Percentiles rank a stretch among this genome's conserved stretches.
These are phyloP conservation scores for Lactarius deliciosus DNA, from an alignment of 768 basidiomycete genomes.

Conservation along the genomic window DNA sequence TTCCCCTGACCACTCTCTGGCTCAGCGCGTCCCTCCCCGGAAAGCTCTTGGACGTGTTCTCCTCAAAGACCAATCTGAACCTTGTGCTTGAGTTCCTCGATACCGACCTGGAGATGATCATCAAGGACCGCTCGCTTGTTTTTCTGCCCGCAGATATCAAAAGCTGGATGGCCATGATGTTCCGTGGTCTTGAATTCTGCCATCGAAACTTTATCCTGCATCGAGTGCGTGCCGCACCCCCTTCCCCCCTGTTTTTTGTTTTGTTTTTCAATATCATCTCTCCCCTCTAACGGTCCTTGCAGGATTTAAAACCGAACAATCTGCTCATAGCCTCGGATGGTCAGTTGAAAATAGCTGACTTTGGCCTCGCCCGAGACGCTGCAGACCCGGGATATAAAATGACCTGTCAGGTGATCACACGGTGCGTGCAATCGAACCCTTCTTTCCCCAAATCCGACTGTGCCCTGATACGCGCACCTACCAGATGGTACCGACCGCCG, in stretches of 20 bases:
- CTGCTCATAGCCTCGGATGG: slow-evolving; percentile 90
- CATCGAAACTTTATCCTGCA: slow-evolving; percentile 94
- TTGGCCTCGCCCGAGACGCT: slow-evolving; percentile 95
- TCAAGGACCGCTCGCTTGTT: slow-evolving; percentile 88
- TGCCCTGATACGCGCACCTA: neutral
- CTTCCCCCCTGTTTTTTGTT: neutral
- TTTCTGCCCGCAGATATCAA: slow-evolving; percentile 97
- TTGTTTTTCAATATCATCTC: too few relatives aligned
- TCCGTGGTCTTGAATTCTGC: slow-evolving; percentile 97
- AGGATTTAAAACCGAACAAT: slow-evolving; percentile 99
- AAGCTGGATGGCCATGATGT: slow-evolving; percentile 98
- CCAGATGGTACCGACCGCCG: slow-evolving; percentile 96
- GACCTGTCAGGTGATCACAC: slow-evolving; percentile 97
- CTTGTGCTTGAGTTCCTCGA: slow-evolving; percentile 96
- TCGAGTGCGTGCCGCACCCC: slow-evolving; percentile 55
- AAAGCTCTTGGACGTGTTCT: slow-evolving; percentile 95
- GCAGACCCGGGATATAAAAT: slow-evolving; percentile 94
- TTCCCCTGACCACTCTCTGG: slow-evolving; percentile 3
- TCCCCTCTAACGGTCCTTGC: slow-evolving; percentile 5
- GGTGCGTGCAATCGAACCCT: slow-evolving; percentile 48
- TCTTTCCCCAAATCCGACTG: neutral
- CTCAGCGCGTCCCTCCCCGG: neutral
- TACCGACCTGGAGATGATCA: slow-evolving; percentile 94
- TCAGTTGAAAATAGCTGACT: slow-evolving; percentile 96
- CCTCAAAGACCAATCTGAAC: slow-evolving; percentile 93